Base-by-base conservation (phyloP, 1,139 yeast species). In the Geotrichum reessii region DNA sequence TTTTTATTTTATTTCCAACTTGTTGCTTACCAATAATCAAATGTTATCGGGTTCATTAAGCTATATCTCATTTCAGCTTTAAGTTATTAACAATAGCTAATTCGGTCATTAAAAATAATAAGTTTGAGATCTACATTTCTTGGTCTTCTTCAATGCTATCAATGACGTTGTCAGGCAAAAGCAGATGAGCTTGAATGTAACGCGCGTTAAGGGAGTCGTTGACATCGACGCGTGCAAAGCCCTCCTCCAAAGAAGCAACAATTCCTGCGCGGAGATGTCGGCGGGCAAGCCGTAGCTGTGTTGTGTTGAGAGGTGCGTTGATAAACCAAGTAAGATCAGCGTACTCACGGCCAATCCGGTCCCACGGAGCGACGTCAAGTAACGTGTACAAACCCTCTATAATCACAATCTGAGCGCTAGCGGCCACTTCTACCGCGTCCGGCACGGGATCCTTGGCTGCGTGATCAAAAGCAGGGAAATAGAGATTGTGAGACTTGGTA, bases 201-300 rank as follows among this genome's bases (percentile, higher is more conserved):
- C 72, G 67, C 0, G 92, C 96, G 69, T 92, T 92, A 5, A 80
- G 74, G 52, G 81, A 70, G 70, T 91, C 97, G 69, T 87, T 91
- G 7, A 76, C 73, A 59, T 82, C 84, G 12, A 85, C 92, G 50
- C 92, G 76, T 12, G 73, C 76, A 17, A 74, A 72, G 0, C 96
- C 97, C 55, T 80, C 84, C 58, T 81, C 79, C n/a, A 80, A 65
- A 2, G 76, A 74, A 0, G 69, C 60, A 0, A 81, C 86, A 22
- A 92, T 78, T 0, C 96, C 96, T 6, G 92, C 81, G 12, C 73
- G 74, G 19, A 90, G 65, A 70, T 92, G 98, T 58, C 98, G 76
- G 53, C 74, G 72, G 0, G 90, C 86, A 0, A 90, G 84, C 59
- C 97, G 73, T 6, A 74, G 69, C 49, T 83, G 73, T 5, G 85